Evolutionary conservation across 805 yeast genomes (phyloP).

Genomic region (Cyberlindnera bimundalis): DNA sequence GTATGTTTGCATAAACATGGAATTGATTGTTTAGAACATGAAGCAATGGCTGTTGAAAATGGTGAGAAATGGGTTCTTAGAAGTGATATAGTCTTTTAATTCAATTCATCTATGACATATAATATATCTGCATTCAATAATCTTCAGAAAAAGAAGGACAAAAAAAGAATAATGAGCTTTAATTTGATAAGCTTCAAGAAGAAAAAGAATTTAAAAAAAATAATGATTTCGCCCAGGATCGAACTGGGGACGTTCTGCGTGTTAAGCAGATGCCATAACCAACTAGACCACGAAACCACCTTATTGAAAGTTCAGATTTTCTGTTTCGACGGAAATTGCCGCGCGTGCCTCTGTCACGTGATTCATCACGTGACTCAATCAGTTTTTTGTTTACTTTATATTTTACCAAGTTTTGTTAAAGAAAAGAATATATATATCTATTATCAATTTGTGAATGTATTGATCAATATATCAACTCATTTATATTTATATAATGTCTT

Average conservation of each 20-base stretch:
- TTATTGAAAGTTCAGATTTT: not conserved
- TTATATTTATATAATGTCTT: too few relatives aligned
- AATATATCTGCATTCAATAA: too few relatives aligned
- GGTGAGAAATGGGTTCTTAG: constrained; percentile 64
- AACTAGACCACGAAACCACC: constrained; percentile 97
- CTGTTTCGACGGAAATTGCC: too few relatives aligned
- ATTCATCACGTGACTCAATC: too few relatives aligned
- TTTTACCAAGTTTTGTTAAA: too few relatives aligned
- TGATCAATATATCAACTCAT: too few relatives aligned
- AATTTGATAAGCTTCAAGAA: not conserved
- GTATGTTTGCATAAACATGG: constrained; percentile 65
- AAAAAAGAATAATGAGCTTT: not conserved
- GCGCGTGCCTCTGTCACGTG: not conserved
- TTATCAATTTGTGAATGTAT: too few relatives aligned
- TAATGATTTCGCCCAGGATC: constrained; percentile 99
- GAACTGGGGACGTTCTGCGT: constrained; percentile 99
- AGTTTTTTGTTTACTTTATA: too few relatives aligned
- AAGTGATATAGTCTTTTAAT: constrained; percentile 48
- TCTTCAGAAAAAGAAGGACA: too few relatives aligned
- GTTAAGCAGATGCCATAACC: constrained; percentile 99
- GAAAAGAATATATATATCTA: too few relatives aligned
- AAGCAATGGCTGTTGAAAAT: constrained; percentile 45
- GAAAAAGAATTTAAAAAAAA: constrained; percentile 3
- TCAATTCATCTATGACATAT: too few relatives aligned
- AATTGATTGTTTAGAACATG: constrained; percentile 58